Conservation (phyloP, 352 stramenopile species). For the Blastocystis sp. region DNA sequence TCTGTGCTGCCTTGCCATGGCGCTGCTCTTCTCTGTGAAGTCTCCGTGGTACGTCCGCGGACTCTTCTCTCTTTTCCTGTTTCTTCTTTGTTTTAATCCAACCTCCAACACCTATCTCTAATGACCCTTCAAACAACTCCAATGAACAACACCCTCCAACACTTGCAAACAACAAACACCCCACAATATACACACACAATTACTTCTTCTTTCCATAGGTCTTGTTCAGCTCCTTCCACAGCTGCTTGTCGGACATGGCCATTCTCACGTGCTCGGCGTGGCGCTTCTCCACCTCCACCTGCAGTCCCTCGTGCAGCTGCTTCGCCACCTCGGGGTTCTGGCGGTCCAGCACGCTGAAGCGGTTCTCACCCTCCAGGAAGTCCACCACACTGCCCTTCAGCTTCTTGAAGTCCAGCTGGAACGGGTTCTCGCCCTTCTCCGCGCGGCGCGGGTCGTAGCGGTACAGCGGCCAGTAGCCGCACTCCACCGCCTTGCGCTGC, state of each 20-base stretch:
- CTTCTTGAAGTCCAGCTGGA: conserved; percentile 67
- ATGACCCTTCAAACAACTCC: too few relatives aligned
- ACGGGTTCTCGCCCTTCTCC: conserved; percentile 32
- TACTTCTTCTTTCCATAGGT: conserved; percentile 61
- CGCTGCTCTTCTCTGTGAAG: background rate
- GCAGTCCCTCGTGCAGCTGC: background rate
- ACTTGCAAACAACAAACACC: background rate
- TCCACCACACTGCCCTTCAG: conserved; percentile 49
- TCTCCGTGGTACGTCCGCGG: conserved; percentile 15
- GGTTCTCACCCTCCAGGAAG: conserved; percentile 53
- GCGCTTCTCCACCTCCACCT: conserved; percentile 34
- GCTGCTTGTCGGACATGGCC: conserved; percentile 68
- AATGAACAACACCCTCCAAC: too few relatives aligned
- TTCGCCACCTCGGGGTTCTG: conserved; percentile 40
- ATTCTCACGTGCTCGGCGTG: conserved; percentile 48
- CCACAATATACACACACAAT: background rate
- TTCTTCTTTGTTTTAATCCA: too few relatives aligned
- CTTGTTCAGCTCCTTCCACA: conserved; percentile 62
- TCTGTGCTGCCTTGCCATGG: background rate
- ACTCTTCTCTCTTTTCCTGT: background rate
- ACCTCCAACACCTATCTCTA: too few relatives aligned
- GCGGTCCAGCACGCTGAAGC: conserved; percentile 11
- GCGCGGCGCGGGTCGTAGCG: conserved; percentile 5
- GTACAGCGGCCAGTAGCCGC: conserved; percentile 60
- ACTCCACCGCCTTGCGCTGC: conserved; percentile 31